These are phyloP conservation scores for Conoideocrella luteorostrata DNA, from an alignment of 2,329 filamentous ascomycete genomes.

Conservation along the genomic window DNA sequence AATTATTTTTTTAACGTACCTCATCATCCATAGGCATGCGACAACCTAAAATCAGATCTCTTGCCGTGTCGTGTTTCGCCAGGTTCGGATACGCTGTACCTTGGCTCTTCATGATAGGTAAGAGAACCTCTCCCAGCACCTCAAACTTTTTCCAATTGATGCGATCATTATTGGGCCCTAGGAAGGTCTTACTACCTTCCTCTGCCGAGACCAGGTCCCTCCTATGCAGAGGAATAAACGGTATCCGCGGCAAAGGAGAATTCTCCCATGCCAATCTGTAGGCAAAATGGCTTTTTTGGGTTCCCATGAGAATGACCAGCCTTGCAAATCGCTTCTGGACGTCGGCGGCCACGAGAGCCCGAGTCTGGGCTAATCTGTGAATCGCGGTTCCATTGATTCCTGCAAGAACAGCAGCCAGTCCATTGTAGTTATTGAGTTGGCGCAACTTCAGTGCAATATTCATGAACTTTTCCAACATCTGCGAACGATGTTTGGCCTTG, in stretches of 20 bases:
- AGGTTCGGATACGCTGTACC: conserved; percentile 73
- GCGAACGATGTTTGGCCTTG: conserved; percentile 89
- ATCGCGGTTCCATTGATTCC: conserved; percentile 86
- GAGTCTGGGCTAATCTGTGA: conserved; percentile 74
- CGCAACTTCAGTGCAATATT: conserved; percentile 77
- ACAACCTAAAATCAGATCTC: conserved; percentile 73
- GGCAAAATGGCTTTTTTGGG: conserved; percentile 85
- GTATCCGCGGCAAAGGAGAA: conserved; percentile 80
- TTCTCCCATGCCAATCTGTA: conserved; percentile 99
- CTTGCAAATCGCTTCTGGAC: conserved; percentile 81
- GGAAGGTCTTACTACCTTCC: conserved; percentile 84
- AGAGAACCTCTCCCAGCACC: conserved; percentile 83
- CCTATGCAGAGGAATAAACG: conserved; percentile 84
- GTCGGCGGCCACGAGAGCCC: conserved; percentile 63
- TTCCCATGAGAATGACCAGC: conserved; percentile 85
- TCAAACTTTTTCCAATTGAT: conserved; percentile 99
- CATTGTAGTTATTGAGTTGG: conserved; percentile 94
- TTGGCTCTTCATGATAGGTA: conserved; percentile 89
- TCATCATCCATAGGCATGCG: conserved; percentile 81
- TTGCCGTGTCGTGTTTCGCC: conserved; percentile 60
- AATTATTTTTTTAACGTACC: conserved; percentile 45
- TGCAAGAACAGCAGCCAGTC: conserved; percentile 85
- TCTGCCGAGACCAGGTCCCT: conserved; percentile 88
- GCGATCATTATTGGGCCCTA: conserved; percentile 64
- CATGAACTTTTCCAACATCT: conserved; percentile 95